Conservation (phyloP, 495 filamentous ascomycete species). For the Annulohypoxylon maeteangense region DNA sequence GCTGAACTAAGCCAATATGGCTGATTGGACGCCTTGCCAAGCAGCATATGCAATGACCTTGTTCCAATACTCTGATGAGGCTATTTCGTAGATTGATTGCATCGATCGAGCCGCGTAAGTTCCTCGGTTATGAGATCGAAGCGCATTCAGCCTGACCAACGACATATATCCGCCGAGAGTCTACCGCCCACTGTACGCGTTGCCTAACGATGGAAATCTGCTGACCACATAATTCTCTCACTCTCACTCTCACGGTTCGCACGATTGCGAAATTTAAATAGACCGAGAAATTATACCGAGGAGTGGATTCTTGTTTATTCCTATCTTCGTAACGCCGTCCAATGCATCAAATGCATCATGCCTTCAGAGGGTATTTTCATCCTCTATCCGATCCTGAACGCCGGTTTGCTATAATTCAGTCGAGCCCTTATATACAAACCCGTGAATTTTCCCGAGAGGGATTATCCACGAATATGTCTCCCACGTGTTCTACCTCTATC, state of each 20-base stretch:
- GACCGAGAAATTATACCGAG: constrained; percentile 40
- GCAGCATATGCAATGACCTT: neutral
- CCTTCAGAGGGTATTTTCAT: constrained; percentile 22
- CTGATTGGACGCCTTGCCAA: constrained; percentile 38
- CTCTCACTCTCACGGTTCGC: neutral
- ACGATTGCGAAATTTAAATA: constrained; percentile 20
- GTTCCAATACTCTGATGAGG: constrained; percentile 1
- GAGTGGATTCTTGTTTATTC: constrained; percentile 38
- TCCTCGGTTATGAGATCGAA: constrained; percentile 24
- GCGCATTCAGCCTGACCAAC: constrained; percentile 38
- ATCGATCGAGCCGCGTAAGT: constrained; percentile 30
- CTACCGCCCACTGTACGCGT: constrained; percentile 10
- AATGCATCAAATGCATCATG: constrained; percentile 38
- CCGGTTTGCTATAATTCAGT: constrained; percentile 27
- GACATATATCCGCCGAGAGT: constrained; percentile 33
- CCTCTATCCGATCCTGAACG: constrained; percentile 42
- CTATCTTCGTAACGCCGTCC: constrained; percentile 30
- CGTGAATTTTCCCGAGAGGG: neutral
- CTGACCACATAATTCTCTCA: constrained; percentile 28
- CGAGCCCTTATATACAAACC: constrained; percentile 34
- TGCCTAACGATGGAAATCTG: neutral
- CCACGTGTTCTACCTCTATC: neutral
- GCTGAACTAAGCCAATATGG: constrained; percentile 21
- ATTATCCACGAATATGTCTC: neutral
- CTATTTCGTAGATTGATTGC: constrained; percentile 26